Conservation (phyloP, 1,284 basidiomycete species). For the Sporisorium sorghi region DNA sequence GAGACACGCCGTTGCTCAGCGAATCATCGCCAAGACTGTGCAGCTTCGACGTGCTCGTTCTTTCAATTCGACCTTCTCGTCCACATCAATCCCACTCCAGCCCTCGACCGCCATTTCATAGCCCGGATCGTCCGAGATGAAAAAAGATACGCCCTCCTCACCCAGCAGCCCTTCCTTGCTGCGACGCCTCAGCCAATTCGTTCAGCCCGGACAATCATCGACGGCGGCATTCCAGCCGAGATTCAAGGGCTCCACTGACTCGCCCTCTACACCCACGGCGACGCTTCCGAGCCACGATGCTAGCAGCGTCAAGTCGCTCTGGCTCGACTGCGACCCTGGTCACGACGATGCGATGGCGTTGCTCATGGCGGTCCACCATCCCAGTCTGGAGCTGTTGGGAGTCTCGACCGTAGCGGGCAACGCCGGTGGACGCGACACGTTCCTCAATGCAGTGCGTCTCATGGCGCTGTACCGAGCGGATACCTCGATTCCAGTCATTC, state of each 20-base stretch:
- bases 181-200: constrained; percentile 44
- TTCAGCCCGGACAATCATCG: constrained; percentile 31
- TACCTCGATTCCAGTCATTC: constrained; percentile 47
- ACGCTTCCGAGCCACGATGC: constrained; percentile 10
- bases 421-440: constrained; percentile 54
- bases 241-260: constrained; percentile 9
- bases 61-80: background rate
- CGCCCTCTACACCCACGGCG: constrained; percentile 12
- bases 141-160: constrained; percentile 21
- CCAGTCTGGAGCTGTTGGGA: constrained; percentile 53
- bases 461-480: constrained; percentile 52
- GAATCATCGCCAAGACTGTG: background rate
- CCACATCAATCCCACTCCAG: background rate
- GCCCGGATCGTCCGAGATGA: constrained; percentile 17
- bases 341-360: constrained; percentile 64
- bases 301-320: constrained; percentile 42
- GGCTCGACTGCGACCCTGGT: constrained; percentile 63
- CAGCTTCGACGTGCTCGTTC: background rate
- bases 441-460: constrained; percentile 55
- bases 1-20: too few species aligned
- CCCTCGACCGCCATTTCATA: background rate
- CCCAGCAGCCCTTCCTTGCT: constrained; percentile 39
- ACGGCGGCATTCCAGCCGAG: constrained; percentile 34
- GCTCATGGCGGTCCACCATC: constrained; percentile 56
- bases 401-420: constrained; percentile 62